Base-by-base conservation (phyloP, 495 filamentous ascomycete species). In the Patellaria atrata region DNA sequence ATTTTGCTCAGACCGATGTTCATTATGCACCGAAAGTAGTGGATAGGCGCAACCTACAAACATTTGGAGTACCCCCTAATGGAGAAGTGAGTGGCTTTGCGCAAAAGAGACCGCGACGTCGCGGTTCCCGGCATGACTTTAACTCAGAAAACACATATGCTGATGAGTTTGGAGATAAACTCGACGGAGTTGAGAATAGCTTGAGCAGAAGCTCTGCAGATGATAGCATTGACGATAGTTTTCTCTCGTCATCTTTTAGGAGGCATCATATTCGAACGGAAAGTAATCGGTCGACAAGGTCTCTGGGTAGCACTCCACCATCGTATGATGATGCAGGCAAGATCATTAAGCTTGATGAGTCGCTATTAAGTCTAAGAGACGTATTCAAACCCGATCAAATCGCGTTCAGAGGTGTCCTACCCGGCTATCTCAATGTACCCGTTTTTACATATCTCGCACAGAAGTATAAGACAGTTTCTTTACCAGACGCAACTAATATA, bases 1-100 rank as follows among this genome's bases (percentile, higher is more conserved):
- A 71, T 4, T 93, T 97, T 48, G 74, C 75, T 13, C 89, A 97
- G 54, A 83, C 79, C 30, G 87, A 97, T 54, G 65, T 94, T 22
- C 72, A 79, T 15, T 89, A 78, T 60, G 72, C 80, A 5, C 71
- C 77, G 13, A 77, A 82, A 48, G 71, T 81, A n/a, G 68, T 85
- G 31, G 80, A 84, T 47, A 67, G 70, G n/a, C 68, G 73, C 29
- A 62, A 68, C 21, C 59, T 82, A 9, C 70, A 72, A n/a, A 67
- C 61, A 21, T 61, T 79, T 45, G 59, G 67, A 12, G 71, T 81
- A 41, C 72, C 75, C 8, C 54, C 73, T 18, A 57, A 47, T 14
- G 75, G 76, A 14, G 72, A 79, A 19, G 58, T 73, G 8, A 52
- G 67, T 16, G 62, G 60, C n/a, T 65, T 71, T 27, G 53, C 51